phyloP scores from a whole-genome alignment of 371 early-diverging fungal species.

The Phascolomyces articulosus region DNA sequence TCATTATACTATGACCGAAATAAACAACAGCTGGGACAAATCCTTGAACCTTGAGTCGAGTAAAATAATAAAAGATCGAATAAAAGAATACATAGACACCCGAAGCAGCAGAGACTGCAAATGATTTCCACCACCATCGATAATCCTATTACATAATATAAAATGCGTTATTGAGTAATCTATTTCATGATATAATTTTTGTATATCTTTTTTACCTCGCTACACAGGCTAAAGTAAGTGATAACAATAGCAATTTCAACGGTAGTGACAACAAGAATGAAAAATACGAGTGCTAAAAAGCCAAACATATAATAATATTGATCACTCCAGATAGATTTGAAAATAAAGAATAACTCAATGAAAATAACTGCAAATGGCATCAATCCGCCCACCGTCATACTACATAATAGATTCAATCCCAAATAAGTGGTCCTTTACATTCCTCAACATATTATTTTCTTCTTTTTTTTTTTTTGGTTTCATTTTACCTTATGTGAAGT shows the following conservation, averaged over 20 bases:
- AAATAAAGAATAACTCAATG: constrained; percentile 59
- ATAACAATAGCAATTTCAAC: constrained; percentile 87
- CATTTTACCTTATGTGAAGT: constrained; percentile 43
- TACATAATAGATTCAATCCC: too few relatives aligned
- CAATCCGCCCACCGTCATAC: constrained; percentile 79
- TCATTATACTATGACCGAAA: constrained; percentile 56
- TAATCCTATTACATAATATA: constrained; percentile 54
- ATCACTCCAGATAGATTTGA: constrained; percentile 34
- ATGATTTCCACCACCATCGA: constrained; percentile 85
- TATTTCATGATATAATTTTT: background rate
- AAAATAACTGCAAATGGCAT: constrained; percentile 92
- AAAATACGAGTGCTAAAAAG: constrained; percentile 70
- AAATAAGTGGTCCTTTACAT: too few relatives aligned
- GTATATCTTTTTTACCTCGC: constrained; percentile 57
- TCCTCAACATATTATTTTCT: too few relatives aligned
- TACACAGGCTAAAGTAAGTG: constrained; percentile 88
- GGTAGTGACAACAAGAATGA: constrained; percentile 80
- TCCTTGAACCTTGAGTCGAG: constrained; percentile 47
- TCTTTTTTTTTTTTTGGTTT: background rate
- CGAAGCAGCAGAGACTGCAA: constrained; percentile 72
- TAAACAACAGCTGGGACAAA: constrained; percentile 61
- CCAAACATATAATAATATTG: constrained; percentile 81
- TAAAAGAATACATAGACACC: constrained; percentile 73
- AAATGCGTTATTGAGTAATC: too few relatives aligned
- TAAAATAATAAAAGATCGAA: constrained; percentile 57